Evolutionary conservation across 768 basidiomycete genomes (phyloP), one percentile per base, ranked within the genome.

Genomic region (Cystobasidium tubakii): DNA sequence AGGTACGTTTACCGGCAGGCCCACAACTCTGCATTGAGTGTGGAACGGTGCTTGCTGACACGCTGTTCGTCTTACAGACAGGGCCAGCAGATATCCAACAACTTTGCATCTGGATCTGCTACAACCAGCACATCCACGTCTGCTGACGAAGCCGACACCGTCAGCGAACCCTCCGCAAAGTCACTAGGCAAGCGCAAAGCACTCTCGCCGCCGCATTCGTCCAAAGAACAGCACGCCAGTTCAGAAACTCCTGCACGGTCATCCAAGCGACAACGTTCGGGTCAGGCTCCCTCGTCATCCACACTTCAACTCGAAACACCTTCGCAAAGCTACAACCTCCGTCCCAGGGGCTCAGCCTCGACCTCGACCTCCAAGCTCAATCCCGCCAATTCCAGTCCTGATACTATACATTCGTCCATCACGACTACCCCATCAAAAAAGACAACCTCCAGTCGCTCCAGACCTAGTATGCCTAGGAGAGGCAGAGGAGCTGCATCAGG

Each of bases 131-230:
- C 46, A 50, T 50, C 46, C 46, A n/a, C 46, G 3, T 50, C 46
- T 50, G 46, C 46, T n/a, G 46, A 50, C 46, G 46, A 50, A 50
- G 10, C 46, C n/a, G 46, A 50, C 46, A 21, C 46, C 4, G 15
- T n/a, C 21, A 9, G 21, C 7, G 46, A 50, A 21, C 74, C 29
- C 1, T 76, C 75, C 17, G 67, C 74, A 42, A 78, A 76, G 66
- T 27, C 76, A 0, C 53, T 74, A 31, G 77, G 77, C 31, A 78
- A 78, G 62, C 77, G 77, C 33, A 75, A 75, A 60, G 77, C 77
- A 25, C 46, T 74, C 39, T 76, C 75, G 23, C 76, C 76, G 36
- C 55, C 74, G n/a, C 34, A 43, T 25, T 27, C 57, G 42, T 55
- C 66, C 7, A 21, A 60, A 9, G 57, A 29, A 12, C 57, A 60